These are phyloP conservation scores for Aureobasidium sp. DNA, from an alignment of 2,329 filamentous ascomycete genomes.

Conservation along the genomic window DNA sequence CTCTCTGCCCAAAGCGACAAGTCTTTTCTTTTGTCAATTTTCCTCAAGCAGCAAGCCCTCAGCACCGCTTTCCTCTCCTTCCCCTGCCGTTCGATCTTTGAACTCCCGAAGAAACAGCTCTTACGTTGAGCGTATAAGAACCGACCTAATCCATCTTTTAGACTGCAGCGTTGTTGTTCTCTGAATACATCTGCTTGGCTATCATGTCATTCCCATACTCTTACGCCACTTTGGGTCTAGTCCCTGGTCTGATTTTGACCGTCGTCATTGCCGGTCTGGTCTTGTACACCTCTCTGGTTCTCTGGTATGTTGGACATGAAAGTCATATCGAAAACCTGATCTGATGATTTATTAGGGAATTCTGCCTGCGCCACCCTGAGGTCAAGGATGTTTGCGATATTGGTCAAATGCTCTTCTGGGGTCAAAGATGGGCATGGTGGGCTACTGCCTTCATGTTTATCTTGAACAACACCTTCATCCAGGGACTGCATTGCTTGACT, in stretches of 20 bases:
- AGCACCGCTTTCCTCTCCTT: neutral
- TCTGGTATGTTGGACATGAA: slow-evolving; percentile 42
- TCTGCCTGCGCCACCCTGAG: slow-evolving; percentile 83
- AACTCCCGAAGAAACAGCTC: neutral
- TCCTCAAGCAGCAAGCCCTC: neutral
- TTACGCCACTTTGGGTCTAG: slow-evolving; percentile 77
- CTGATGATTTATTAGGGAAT: slow-evolving; percentile 52
- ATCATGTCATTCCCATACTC: slow-evolving; percentile 98
- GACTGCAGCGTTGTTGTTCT: slow-evolving; percentile 84
- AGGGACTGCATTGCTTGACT: slow-evolving; percentile 74
- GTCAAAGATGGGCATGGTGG: slow-evolving; percentile 62
- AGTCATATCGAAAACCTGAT: neutral
- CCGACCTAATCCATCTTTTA: slow-evolving; percentile 23
- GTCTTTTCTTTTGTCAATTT: neutral
- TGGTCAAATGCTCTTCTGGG: slow-evolving; percentile 91
- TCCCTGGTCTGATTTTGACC: slow-evolving; percentile 78
- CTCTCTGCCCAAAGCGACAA: slow-evolving; percentile 1
- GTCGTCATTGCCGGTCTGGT: slow-evolving; percentile 68
- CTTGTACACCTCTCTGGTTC: slow-evolving; percentile 67
- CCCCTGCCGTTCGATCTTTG: neutral
- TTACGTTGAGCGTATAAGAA: neutral
- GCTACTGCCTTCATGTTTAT: slow-evolving; percentile 77
- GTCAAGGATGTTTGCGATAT: slow-evolving; percentile 90
- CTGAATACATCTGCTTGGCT: slow-evolving; percentile 85
- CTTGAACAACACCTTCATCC: slow-evolving; percentile 88